phyloP scores from a whole-genome alignment of 441 rosid genomes.

The Gossypium laxum region DNA sequence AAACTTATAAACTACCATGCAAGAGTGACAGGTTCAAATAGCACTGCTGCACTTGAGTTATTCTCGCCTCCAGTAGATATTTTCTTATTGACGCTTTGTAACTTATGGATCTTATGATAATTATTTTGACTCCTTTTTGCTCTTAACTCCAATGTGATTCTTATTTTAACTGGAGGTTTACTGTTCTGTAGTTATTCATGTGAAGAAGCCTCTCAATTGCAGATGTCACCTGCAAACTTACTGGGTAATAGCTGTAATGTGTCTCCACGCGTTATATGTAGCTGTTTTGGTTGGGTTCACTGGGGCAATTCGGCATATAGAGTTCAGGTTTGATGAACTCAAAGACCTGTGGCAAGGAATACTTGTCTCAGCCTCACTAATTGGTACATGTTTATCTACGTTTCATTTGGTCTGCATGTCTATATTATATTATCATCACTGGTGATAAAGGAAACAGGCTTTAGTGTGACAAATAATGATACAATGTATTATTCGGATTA shows the following conservation, averaged over 20 bases:
- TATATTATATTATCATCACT: neutral
- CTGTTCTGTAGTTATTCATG: constrained; percentile 45
- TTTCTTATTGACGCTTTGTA: neutral
- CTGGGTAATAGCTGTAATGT: constrained; percentile 49
- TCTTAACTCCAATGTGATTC: neutral
- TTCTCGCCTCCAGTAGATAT: neutral
- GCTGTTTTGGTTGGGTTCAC: constrained; percentile 51
- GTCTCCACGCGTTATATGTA: constrained; percentile 49
- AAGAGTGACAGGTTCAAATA: neutral
- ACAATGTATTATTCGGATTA: neutral
- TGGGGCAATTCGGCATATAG: constrained; percentile 56
- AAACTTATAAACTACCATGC: neutral
- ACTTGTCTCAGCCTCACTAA: constrained; percentile 47
- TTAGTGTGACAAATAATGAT: neutral
- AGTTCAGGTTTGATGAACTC: constrained; percentile 78
- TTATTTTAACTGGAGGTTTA: constrained; percentile 19
- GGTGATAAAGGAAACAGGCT: neutral
- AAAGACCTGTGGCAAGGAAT: constrained; percentile 79
- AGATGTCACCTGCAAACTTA: constrained; percentile 52
- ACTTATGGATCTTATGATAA: neutral
- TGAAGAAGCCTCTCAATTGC: constrained; percentile 44
- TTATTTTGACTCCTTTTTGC: neutral
- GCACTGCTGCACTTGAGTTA: neutral
- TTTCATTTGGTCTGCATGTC: neutral
- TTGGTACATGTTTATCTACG: constrained; percentile 32